Percentiles rank a stretch among this genome's conserved stretches.
These are phyloP conservation scores for Boletus vermiculosoides DNA, from an alignment of 768 basidiomycete genomes.

Conservation along the genomic window DNA sequence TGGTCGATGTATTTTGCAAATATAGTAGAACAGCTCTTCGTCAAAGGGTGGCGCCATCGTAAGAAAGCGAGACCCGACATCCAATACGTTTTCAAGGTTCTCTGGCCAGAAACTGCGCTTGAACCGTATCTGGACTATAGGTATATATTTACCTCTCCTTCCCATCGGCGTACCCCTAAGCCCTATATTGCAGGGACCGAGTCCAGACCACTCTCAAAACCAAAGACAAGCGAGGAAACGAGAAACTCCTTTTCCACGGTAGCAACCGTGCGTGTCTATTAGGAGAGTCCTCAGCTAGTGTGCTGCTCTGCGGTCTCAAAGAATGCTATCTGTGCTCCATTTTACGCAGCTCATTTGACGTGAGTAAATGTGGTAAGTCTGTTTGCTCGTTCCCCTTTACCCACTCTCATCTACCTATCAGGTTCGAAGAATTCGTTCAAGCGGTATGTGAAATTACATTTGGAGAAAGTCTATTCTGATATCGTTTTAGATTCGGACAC, in stretches of 20 bases:
- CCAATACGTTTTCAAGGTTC: constrained; percentile 50
- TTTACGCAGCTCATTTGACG: constrained; percentile 57
- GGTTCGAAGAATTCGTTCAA: constrained; percentile 58
- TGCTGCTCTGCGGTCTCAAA: constrained; percentile 47
- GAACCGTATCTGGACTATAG: constrained; percentile 47
- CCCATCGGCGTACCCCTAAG: constrained; percentile 15
- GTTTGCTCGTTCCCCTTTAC: background rate
- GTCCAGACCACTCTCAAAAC: constrained; percentile 29
- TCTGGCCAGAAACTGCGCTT: constrained; percentile 44
- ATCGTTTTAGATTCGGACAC: constrained; percentile 53
- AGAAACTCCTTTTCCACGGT: constrained; percentile 67
- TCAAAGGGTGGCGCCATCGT: constrained; percentile 55
- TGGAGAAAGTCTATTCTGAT: background rate
- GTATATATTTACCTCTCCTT: constrained; percentile 32
- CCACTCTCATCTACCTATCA: constrained; percentile 24
- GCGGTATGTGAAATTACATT: constrained; percentile 30
- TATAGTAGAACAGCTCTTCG: constrained; percentile 50
- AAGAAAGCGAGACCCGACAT: constrained; percentile 50
- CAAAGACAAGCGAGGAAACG: constrained; percentile 41
- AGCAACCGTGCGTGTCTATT: constrained; percentile 57
- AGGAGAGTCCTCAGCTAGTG: constrained; percentile 49
- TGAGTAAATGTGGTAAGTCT: constrained; percentile 53
- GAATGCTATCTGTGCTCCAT: constrained; percentile 58
- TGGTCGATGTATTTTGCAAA: background rate
- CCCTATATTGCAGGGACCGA: constrained; percentile 16